Evolutionary conservation across 2,329 filamentous ascomycete species (phyloP).

Genomic region (Xylariaceae sp.): DNA sequence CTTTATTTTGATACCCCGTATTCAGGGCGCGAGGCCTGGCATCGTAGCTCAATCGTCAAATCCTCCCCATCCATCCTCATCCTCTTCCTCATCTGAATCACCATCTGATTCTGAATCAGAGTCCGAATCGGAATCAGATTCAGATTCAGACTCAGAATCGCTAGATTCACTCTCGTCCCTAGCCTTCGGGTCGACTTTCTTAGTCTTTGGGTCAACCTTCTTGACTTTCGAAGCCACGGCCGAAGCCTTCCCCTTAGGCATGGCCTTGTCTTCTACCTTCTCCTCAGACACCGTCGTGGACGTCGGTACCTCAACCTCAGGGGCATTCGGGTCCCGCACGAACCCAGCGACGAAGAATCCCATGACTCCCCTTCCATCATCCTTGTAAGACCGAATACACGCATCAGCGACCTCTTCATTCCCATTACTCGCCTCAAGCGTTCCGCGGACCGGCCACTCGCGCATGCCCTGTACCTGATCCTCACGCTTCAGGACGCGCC

Average conservation of each 20-base stretch:
- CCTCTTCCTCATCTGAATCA: background rate
- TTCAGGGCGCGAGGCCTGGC: no score
- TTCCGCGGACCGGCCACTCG: constrained; percentile 66
- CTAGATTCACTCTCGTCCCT: background rate
- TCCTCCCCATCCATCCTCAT: constrained; percentile 32
- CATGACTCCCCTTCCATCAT: constrained; percentile 78
- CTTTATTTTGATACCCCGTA: no score
- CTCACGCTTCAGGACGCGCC: constrained; percentile 67
- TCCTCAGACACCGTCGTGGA: constrained; percentile 9
- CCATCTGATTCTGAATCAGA: no score
- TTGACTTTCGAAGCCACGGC: background rate
- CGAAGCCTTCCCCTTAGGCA: background rate
- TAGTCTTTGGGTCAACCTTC: background rate
- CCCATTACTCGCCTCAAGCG: constrained; percentile 43
- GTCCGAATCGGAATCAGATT: background rate
- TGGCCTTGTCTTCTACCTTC: background rate
- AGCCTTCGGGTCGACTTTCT: background rate
- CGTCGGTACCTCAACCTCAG: constrained; percentile 17
- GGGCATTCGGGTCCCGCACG: constrained; percentile 50
- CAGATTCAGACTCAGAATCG: constrained; percentile 16
- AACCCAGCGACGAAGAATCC: constrained; percentile 95
- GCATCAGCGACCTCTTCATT: constrained; percentile 58
- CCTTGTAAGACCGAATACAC: constrained; percentile 77
- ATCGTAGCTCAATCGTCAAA: constrained; percentile 29
- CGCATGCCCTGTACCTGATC: constrained; percentile 72